Base-by-base conservation (phyloP, 139 green algal genomes). In the Coelastrella sp. region DNA sequence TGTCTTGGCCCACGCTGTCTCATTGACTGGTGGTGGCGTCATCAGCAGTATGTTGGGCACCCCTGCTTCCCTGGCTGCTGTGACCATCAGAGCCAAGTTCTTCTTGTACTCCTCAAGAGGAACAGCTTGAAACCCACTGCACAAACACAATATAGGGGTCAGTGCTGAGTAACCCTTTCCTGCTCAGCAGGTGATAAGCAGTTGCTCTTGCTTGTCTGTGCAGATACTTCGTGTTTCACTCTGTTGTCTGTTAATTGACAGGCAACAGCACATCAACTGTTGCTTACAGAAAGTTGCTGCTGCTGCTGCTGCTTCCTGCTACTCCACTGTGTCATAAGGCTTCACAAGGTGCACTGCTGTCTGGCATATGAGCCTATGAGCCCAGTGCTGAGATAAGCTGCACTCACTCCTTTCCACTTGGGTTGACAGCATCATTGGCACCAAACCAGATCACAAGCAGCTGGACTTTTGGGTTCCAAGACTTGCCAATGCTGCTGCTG, bases 361-460 rank as follows among this genome's bases (percentile, higher is more conserved):
- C 48, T 57, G 13, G 17, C 48, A 2, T 15, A 11, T 23, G 48
- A 57, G 48, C 48, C 17, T 15, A 57, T 23, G 48, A 32, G 21
- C 30, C 21, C 17, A 67, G 59, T 67, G 59, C 9, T 11, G 21
- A 34, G 59, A 57, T 15, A 2, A 51, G 66, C 4, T 48, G 40
- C 38, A n/a, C 73, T 81, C 73, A 81, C 73, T 81, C 50, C 13
- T 68, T 81, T 1, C 92, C 87, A 11, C 92, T 90, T 2, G 93
- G 90, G 35, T 94, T 71, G 5, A 92, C 93, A 11, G 96, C 95
- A 77, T 99, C 96, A 82, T 99, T 99, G 50, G 96, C 96, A 5
- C 96, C 96, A 79, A 99, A 96, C 57, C 94, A 98, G 0, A 99
- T 68, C 2, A 93, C 94, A 9, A 91, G 88, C 30, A 97, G 89